A percentile compares a stretch with the other conserved stretches of the same genome.
These are phyloP conservation scores for Cyclotella distinguenda DNA, from an alignment of 108 stramenopile genomes.

Conservation along the genomic window DNA sequence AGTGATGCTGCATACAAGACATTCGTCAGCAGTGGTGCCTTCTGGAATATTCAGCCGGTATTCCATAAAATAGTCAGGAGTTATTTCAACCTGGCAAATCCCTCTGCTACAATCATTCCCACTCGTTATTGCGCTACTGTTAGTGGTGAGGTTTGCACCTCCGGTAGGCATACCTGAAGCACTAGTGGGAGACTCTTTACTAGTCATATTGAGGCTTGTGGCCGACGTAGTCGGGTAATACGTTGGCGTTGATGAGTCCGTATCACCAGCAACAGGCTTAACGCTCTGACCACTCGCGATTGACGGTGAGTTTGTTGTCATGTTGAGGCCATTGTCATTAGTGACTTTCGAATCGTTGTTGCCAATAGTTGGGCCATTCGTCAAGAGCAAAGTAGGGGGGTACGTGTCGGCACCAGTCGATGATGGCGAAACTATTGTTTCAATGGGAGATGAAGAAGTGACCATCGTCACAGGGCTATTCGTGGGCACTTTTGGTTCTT, in stretches of 20 bases:
- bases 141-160: no score
- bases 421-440: not conserved
- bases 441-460: not conserved
- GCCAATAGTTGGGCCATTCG: not conserved
- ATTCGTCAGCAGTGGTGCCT: conserved; percentile 4
- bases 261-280: not conserved
- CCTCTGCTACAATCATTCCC: not conserved
- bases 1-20: not conserved
- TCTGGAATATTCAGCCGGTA: conserved; percentile 4
- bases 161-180: no score
- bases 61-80: conserved; percentile 4
- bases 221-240: not conserved
- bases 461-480: no score
- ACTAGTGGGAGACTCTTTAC: not conserved
- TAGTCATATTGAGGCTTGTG: not conserved
- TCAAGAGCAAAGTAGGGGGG: not conserved
- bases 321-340: not conserved
- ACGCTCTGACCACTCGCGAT: not conserved
- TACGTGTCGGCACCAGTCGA: not conserved
- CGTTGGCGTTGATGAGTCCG: not conserved
- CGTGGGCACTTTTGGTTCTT: no score
- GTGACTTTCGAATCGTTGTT: not conserved
- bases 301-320: not conserved
- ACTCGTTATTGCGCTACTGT: not conserved
- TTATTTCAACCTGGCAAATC: not conserved